phyloP scores from a whole-genome alignment of 345 rosid genomes.

The Luvunga scandens region DNA sequence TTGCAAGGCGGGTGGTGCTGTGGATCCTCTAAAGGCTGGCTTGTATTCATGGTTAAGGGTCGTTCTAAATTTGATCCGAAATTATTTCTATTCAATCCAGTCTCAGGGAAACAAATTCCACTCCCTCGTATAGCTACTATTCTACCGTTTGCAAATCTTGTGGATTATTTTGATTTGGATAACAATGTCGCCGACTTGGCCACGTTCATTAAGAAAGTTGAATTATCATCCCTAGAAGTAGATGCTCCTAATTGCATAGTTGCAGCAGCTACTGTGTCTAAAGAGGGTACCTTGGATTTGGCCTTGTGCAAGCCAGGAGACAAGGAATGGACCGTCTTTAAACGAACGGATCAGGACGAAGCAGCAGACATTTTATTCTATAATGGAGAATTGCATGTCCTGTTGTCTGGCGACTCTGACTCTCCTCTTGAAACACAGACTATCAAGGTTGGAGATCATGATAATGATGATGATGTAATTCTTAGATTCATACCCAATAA shows the following conservation, averaged over 20 bases:
- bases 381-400: background rate
- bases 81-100: too few species aligned
- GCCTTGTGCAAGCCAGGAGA: background rate
- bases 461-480: background rate
- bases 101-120: background rate
- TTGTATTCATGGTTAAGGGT: background rate
- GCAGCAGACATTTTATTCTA: background rate
- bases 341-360: background rate
- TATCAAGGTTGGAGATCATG: background rate
- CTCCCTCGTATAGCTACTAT: background rate
- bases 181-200: background rate
- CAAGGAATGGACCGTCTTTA: background rate
- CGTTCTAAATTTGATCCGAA: background rate
- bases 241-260: background rate
- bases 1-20: background rate
- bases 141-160: too few species aligned
- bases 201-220: background rate
- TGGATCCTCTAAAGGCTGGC: background rate
- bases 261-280: too few species aligned
- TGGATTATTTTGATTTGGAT: too few species aligned
- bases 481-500: background rate
- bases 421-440: background rate
- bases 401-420: background rate
- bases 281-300: background rate
- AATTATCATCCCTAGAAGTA: background rate